Conservation (phyloP, 179 eudicot species). For the Amaranthus tricolor region DNA sequence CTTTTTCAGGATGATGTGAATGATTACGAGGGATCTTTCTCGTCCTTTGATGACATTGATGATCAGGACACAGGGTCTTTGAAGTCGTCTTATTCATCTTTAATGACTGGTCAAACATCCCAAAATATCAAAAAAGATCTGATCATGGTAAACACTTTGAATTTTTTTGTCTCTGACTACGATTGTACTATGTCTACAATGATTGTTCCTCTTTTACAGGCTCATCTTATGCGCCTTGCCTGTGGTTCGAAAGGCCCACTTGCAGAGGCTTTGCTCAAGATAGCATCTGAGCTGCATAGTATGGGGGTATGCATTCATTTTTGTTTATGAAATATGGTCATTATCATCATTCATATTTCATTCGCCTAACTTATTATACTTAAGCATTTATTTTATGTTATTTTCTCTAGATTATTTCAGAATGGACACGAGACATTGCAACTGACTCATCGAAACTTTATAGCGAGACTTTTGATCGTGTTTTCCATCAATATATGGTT, state of each 20-base stretch:
- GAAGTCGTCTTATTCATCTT: constrained; percentile 46
- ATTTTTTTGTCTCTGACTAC: background rate
- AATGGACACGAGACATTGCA: constrained; percentile 61
- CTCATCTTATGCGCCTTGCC: constrained; percentile 95
- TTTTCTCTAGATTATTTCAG: constrained; percentile 65
- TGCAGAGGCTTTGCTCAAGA: constrained; percentile 73
- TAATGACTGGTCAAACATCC: constrained; percentile 42
- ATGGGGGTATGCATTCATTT: constrained; percentile 59
- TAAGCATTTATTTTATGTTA: background rate
- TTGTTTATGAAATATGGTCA: background rate
- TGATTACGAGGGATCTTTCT: constrained; percentile 38
- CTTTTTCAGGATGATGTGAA: constrained; percentile 40
- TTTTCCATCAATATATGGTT: constrained; percentile 64
- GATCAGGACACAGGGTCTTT: constrained; percentile 47
- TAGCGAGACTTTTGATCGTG: constrained; percentile 59
- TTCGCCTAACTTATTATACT: background rate
- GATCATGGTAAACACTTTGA: constrained; percentile 48
- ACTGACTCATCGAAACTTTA: constrained; percentile 61
- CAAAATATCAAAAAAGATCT: constrained; percentile 62
- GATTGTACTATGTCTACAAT: constrained; percentile 7
- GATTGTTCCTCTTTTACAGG: constrained; percentile 43
- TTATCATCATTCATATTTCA: constrained; percentile 4
- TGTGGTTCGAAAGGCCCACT: constrained; percentile 81
- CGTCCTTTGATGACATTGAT: constrained; percentile 36
- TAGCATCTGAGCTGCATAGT: constrained; percentile 72